phyloP scores from a whole-genome alignment of 2,329 filamentous ascomycete genomes.

The Phoma sp. region DNA sequence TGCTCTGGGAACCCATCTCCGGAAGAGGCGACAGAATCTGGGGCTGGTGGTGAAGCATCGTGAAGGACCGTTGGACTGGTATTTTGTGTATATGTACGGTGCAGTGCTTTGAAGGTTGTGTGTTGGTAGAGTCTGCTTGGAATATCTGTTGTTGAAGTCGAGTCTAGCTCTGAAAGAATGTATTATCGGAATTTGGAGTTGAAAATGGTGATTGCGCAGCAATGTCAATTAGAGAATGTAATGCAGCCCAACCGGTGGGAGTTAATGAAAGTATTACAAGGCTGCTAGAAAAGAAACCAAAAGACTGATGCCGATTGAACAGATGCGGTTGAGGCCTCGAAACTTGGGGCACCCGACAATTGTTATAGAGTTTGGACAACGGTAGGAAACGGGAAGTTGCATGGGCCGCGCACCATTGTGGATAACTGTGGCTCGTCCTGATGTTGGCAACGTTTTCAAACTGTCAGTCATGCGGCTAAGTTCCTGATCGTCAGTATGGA shows the following conservation, averaged over 20 bases:
- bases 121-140: conserved; percentile 29
- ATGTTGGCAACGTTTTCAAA: conserved; percentile 52
- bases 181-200: conserved; percentile 43
- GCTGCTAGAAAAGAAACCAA: conserved; percentile 48
- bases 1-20: conserved; percentile 42
- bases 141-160: conserved; percentile 55
- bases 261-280: conserved; percentile 56
- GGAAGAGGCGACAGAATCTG: conserved; percentile 47
- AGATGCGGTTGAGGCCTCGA: conserved; percentile 47
- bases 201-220: conserved; percentile 49
- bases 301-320: conserved; percentile 48
- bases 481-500: conserved; percentile 46
- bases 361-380: conserved; percentile 43
- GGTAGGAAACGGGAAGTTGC: conserved; percentile 39
- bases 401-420: conserved; percentile 38
- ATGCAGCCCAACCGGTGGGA: conserved; percentile 62
- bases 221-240: conserved; percentile 58
- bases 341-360: conserved; percentile 44
- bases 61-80: conserved; percentile 46
- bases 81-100: conserved; percentile 32
- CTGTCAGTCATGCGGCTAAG: conserved; percentile 44
- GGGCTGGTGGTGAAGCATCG: conserved; percentile 48
- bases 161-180: conserved; percentile 48
- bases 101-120: conserved; percentile 17
- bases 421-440: conserved; percentile 50